Percentiles rank a stretch among this genome's conserved stretches.
Conservation (phyloP, 78 protist species). For the Diacronema lutheri region DNA sequence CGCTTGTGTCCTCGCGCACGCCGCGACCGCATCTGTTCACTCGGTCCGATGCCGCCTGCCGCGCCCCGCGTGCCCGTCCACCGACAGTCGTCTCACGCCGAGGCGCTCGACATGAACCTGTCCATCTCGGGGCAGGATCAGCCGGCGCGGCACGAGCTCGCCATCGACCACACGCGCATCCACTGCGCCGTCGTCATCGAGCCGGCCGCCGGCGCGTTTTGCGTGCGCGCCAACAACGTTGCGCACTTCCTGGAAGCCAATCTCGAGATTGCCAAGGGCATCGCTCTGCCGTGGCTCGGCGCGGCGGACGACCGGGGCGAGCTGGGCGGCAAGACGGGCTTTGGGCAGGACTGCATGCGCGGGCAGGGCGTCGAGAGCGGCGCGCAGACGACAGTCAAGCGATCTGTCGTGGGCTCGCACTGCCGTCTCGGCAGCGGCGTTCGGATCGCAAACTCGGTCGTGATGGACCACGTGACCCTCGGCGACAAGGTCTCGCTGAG, state of each 20-base stretch:
- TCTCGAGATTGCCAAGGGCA: background rate
- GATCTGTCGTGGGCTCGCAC: constrained; percentile 60
- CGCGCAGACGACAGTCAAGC: constrained; percentile 10
- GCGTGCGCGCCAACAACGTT: background rate
- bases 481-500: constrained; percentile 21
- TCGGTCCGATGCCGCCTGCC: too few relatives aligned
- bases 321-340: background rate
- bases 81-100: background rate
- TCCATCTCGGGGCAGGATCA: too few relatives aligned
- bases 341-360: constrained; percentile 5
- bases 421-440: constrained; percentile 39
- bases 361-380: constrained; percentile 20
- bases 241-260: background rate
- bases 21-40: too few relatives aligned
- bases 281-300: background rate
- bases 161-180: too few relatives aligned
- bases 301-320: background rate
- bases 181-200: background rate
- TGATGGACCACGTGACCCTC: constrained; percentile 71
- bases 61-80: too few relatives aligned
- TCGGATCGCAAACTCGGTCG: constrained; percentile 59
- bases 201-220: background rate
- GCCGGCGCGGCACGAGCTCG: too few relatives aligned
- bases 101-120: too few relatives aligned
- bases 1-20: too few relatives aligned